Evolutionary conservation across 805 yeast species (phyloP).

Genomic region (Kuraishia ogatae): DNA sequence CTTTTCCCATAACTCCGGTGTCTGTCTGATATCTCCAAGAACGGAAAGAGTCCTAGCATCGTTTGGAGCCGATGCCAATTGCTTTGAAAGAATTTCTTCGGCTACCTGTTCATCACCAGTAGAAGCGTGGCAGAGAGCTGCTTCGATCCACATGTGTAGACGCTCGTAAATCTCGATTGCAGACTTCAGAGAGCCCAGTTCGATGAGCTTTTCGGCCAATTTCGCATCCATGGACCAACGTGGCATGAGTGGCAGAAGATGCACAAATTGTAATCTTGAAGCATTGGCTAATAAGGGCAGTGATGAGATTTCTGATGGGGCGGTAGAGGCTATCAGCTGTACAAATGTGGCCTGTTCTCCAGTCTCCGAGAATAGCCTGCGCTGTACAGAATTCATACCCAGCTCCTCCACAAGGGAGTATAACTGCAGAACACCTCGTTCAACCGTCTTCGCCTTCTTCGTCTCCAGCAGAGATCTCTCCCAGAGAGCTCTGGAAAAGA

Average conservation of each 20-base stretch:
- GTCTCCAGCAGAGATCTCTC: conserved; percentile 82
- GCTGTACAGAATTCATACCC: conserved; percentile 51
- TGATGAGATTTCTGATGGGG: conserved; percentile 19
- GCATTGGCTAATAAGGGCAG: conserved; percentile 30
- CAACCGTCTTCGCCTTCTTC: conserved; percentile 74
- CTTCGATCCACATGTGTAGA: conserved; percentile 66
- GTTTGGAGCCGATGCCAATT: conserved; percentile 48
- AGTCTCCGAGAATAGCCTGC: conserved; percentile 42
- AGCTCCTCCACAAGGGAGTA: conserved; percentile 85
- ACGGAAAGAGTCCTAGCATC: conserved; percentile 82
- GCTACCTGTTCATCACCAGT: conserved; percentile 70
- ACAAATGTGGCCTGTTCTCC: conserved; percentile 14
- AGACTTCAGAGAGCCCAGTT: conserved; percentile 74
- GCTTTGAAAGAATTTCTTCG: conserved; percentile 41
- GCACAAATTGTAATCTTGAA: conserved; percentile 56
- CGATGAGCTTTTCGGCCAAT: conserved; percentile 80
- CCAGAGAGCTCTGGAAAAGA: conserved; percentile 82
- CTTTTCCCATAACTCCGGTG: conserved; percentile 69
- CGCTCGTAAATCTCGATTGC: conserved; percentile 88
- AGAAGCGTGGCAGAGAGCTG: conserved; percentile 86
- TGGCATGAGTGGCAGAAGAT: conserved; percentile 69
- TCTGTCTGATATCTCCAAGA: conserved; percentile 75
- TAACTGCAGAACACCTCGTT: conserved; percentile 90
- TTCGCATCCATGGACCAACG: conserved; percentile 78
- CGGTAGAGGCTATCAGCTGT: conserved; percentile 8